Conservation (phyloP, 495 filamentous ascomycete species). For the Penicillium herquei region DNA sequence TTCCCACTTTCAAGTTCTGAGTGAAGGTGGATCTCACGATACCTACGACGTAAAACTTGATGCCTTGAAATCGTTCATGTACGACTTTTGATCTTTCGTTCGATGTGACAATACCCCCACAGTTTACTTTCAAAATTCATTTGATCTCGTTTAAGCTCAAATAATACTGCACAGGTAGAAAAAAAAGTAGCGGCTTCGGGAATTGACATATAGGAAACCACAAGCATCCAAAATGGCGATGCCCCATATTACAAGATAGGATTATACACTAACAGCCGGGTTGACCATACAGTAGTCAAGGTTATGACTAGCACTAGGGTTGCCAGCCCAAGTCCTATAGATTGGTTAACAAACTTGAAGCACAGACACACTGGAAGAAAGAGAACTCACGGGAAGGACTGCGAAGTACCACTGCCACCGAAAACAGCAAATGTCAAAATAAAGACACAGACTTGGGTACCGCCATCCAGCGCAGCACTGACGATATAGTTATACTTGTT, state of each 20-base stretch:
- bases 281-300: slow-evolving; percentile 21
- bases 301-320: slow-evolving; percentile 16
- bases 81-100: too few species aligned
- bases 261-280: background rate
- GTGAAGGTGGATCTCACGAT: background rate
- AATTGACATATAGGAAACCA: too few species aligned
- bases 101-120: too few species aligned
- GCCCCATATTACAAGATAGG: too few species aligned
- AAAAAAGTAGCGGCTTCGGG: too few species aligned
- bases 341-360: background rate
- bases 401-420: slow-evolving; percentile 29
- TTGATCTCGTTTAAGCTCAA: too few species aligned
- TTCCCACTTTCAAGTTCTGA: slow-evolving; percentile 41
- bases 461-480: slow-evolving; percentile 51
- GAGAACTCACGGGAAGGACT: slow-evolving; percentile 9
- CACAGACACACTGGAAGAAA: background rate
- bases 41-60: background rate
- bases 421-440: slow-evolving; percentile 52
- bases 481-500: slow-evolving; percentile 54
- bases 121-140: too few species aligned
- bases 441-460: slow-evolving; percentile 45
- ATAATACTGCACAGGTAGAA: too few species aligned
- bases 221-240: too few species aligned
- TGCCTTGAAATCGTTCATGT: background rate
- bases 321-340: slow-evolving; percentile 15